Evolutionary conservation across 768 basidiomycete species (phyloP).

Genomic region (Panaeolus papilionaceus): DNA sequence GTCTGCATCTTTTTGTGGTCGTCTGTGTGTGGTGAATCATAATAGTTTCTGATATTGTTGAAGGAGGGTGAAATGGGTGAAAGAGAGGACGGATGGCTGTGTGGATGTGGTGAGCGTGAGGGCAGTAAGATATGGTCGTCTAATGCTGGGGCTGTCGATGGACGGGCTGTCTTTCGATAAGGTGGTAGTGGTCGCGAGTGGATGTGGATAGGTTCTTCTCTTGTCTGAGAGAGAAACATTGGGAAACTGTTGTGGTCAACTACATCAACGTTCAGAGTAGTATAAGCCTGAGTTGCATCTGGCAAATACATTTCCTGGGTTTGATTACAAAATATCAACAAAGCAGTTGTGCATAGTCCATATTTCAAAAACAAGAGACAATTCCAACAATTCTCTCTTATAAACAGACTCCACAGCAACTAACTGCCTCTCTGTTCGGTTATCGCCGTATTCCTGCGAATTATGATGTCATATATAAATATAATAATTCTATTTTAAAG

Average conservation of each 20-base stretch:
- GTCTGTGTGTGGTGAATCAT: constrained; percentile 15
- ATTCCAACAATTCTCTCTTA: too few species aligned
- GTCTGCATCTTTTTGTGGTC: constrained; percentile 29
- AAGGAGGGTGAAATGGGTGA: constrained; percentile 5
- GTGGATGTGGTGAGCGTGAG: neutral
- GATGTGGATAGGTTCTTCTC: neutral
- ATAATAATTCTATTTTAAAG: neutral
- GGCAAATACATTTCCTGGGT: neutral
- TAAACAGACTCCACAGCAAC: too few species aligned
- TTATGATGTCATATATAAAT: constrained; percentile 34
- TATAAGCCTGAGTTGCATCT: neutral
- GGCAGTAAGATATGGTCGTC: neutral
- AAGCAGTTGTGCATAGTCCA: neutral
- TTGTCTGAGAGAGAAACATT: neutral
- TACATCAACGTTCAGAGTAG: neutral
- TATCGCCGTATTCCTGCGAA: constrained; percentile 33
- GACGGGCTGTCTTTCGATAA: neutral
- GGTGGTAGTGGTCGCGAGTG: neutral
- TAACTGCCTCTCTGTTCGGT: neutral
- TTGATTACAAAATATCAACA: constrained; percentile 4
- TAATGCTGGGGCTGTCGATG: constrained; percentile 6
- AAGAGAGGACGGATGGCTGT: neutral
- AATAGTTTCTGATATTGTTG: constrained; percentile 1
- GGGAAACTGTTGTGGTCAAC: neutral
- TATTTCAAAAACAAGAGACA: too few species aligned